phyloP scores from a whole-genome alignment of 441 rosid species.

The Aleurites moluccanus region DNA sequence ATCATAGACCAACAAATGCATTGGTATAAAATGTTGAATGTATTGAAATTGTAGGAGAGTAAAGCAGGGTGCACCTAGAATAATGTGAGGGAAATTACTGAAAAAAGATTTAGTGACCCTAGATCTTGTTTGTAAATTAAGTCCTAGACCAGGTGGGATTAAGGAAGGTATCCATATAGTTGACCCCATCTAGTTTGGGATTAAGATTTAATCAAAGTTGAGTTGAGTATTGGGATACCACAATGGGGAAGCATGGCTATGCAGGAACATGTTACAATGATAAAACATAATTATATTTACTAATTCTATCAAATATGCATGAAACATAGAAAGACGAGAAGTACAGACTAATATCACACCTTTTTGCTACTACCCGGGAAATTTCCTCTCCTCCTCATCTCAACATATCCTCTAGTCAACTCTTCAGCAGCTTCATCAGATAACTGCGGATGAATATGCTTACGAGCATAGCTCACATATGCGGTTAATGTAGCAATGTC shows the following conservation, averaged over 20 bases:
- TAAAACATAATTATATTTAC: neutral
- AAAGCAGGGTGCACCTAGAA: no score
- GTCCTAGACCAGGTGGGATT: neutral
- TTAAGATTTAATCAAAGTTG: neutral
- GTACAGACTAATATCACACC: conserved; percentile 31
- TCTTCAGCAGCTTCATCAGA: conserved; percentile 98
- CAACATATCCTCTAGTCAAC: conserved; percentile 82
- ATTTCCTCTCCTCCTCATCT: conserved; percentile 88
- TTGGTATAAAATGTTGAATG: neutral
- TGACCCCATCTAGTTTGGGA: neutral
- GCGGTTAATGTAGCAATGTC: conserved; percentile 77
- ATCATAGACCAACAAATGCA: neutral
- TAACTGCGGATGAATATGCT: conserved; percentile 71
- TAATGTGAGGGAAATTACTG: neutral
- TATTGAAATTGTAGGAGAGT: neutral
- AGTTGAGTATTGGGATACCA: neutral
- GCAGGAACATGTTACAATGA: neutral
- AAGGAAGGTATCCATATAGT: neutral
- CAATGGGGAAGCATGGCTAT: neutral
- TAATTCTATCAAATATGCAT: neutral
- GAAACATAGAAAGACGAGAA: neutral
- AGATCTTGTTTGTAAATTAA: neutral
- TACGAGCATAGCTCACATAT: conserved; percentile 88
- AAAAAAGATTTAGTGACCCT: neutral
- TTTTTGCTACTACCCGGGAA: conserved; percentile 97